A percentile compares a stretch with the other conserved stretches of the same genome.
phyloP scores from a whole-genome alignment of 2,329 filamentous ascomycete genomes.

The Cladosporium sphaerospermum region DNA sequence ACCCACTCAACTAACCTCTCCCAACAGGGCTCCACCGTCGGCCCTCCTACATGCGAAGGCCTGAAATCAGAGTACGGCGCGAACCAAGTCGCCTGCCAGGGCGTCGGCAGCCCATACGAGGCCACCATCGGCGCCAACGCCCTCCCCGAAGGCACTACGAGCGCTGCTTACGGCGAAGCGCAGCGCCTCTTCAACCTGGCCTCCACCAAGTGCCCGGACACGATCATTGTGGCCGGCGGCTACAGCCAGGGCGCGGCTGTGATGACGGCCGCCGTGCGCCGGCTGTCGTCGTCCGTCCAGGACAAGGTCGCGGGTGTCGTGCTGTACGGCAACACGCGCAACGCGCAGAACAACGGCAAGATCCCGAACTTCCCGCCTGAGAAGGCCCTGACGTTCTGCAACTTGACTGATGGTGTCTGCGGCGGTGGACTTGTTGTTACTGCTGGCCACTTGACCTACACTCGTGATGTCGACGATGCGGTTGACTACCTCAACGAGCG shows the following conservation, averaged over 20 bases:
- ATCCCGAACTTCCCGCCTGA: slow-evolving; percentile 31
- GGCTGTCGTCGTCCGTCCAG: slow-evolving; percentile 23
- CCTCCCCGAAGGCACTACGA: slow-evolving; percentile 19
- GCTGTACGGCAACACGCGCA: slow-evolving; percentile 37
- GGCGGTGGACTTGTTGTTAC: slow-evolving; percentile 29
- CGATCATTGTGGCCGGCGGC: slow-evolving; percentile 22
- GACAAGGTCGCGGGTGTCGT: slow-evolving; percentile 33
- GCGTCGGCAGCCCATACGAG: slow-evolving; percentile 22
- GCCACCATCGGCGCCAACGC: slow-evolving; percentile 19
- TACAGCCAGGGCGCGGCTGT: slow-evolving; percentile 37
- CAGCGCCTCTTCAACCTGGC: slow-evolving; percentile 22
- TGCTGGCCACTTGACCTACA: slow-evolving; percentile 30
- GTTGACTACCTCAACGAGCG: slow-evolving; percentile 24
- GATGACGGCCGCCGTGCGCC: slow-evolving; percentile 31
- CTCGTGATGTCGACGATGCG: slow-evolving; percentile 20
- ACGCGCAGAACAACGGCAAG: slow-evolving; percentile 31
- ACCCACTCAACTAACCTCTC: neutral
- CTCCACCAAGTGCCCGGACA: slow-evolving; percentile 23
- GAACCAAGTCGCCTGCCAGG: slow-evolving; percentile 23
- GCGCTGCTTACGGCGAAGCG: slow-evolving; percentile 18
- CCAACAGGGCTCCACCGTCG: slow-evolving; percentile 19
- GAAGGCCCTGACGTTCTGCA: slow-evolving; percentile 33
- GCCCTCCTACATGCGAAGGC: slow-evolving; percentile 21
- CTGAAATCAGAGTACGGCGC: slow-evolving; percentile 19
- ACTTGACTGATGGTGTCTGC: slow-evolving; percentile 30